These are phyloP conservation scores for Tolypocladium pustulatum DNA, from an alignment of 2,329 filamentous ascomycete species.

Conservation along the genomic window DNA sequence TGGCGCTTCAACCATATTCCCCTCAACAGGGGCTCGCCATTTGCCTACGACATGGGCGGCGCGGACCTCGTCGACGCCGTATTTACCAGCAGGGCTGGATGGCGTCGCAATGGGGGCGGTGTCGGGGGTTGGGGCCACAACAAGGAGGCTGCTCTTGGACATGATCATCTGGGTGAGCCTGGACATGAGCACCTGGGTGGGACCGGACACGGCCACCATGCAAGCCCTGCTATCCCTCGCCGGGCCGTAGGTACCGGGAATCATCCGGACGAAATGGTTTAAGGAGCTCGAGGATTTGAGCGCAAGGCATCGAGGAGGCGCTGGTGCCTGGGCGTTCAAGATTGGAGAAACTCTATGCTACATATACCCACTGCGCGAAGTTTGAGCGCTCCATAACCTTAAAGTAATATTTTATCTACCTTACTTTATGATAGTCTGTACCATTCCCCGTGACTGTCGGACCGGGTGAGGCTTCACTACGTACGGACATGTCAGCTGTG, in stretches of 20 bases:
- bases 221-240: not conserved
- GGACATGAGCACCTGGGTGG: not conserved
- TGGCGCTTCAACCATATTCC: constrained; percentile 57
- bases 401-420: not conserved
- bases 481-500: no score
- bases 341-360: not conserved
- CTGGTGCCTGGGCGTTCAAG: not conserved
- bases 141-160: not conserved
- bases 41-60: constrained; percentile 2
- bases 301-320: not conserved
- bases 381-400: not conserved
- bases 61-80: constrained; percentile 2
- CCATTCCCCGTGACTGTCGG: no score
- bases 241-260: not conserved
- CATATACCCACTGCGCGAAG: not conserved
- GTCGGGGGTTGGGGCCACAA: not conserved
- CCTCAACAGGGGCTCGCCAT: constrained; percentile 36
- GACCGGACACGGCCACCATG: not conserved
- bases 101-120: not conserved
- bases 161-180: not conserved
- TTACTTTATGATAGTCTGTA: no score
- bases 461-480: no score
- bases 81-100: constrained; percentile 3
- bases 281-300: not conserved
- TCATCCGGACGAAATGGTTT: not conserved